Percentiles rank a stretch among this genome's conserved stretches.
Conservation (phyloP, 805 yeast genomes). For the Debaryomyces hansenii region DNA sequence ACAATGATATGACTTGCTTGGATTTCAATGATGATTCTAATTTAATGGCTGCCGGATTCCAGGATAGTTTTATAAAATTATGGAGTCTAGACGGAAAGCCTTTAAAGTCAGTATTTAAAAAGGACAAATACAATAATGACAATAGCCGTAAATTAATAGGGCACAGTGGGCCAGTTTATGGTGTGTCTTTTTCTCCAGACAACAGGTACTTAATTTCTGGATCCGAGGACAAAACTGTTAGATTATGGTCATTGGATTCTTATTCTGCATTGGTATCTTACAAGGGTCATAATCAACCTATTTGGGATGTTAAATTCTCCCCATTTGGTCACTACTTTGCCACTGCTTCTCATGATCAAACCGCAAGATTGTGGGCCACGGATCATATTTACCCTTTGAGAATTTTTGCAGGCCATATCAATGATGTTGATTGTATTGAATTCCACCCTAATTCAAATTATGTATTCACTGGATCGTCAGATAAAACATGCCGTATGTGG, state of each 20-base stretch:
- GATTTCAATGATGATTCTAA: conserved; percentile 87
- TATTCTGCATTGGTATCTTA: conserved; percentile 87
- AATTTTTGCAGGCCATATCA: conserved; percentile 95
- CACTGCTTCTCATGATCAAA: conserved; percentile 97
- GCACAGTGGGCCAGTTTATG: conserved; percentile 93
- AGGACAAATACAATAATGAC: conserved; percentile 49
- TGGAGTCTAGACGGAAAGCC: conserved; percentile 96
- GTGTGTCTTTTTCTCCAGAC: conserved; percentile 88
- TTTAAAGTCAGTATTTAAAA: conserved; percentile 57
- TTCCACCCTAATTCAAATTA: conserved; percentile 97
- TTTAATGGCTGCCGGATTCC: conserved; percentile 90
- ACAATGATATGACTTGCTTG: conserved; percentile 81
- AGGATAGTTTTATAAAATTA: conserved; percentile 83
- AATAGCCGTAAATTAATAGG: conserved; percentile 70
- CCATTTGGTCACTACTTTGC: conserved; percentile 97
- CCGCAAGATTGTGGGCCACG: conserved; percentile 96
- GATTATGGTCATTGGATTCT: conserved; percentile 93
- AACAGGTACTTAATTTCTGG: conserved; percentile 75
- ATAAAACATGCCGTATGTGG: conserved; percentile 98
- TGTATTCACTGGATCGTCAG: conserved; percentile 92
- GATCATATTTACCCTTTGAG: conserved; percentile 96
- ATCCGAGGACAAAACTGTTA: conserved; percentile 88
- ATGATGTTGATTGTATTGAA: conserved; percentile 91
- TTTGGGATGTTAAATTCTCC: conserved; percentile 95
- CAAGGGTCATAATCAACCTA: conserved; percentile 94